These are phyloP conservation scores for Taphrina flavorubra DNA, from an alignment of 1,139 yeast genomes.

Conservation along the genomic window DNA sequence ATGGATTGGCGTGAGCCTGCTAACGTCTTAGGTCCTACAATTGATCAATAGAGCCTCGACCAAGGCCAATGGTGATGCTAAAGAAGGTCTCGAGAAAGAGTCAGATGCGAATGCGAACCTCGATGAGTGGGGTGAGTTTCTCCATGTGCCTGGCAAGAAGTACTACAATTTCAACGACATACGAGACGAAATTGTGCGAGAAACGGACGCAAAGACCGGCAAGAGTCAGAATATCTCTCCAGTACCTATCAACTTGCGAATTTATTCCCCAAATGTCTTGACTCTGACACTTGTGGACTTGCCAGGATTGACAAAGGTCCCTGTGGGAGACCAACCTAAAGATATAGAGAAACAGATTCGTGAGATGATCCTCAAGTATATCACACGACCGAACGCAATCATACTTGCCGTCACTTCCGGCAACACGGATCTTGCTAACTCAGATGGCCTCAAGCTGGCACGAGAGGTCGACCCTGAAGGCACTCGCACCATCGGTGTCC, in stretches of 20 bases:
- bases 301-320: conserved; percentile 97
- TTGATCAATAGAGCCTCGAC: conserved; percentile 48
- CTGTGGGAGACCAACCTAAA: conserved; percentile 98
- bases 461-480: conserved; percentile 99
- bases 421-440: conserved; percentile 94
- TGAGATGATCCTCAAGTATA: conserved; percentile 92
- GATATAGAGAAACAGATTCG: conserved; percentile 94
- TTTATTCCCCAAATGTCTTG: conserved; percentile 93
- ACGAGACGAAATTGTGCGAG: conserved; percentile 86
- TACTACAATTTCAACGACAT: conserved; percentile 89
- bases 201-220: conserved; percentile 94
- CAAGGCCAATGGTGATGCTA: conserved; percentile 43
- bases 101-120: conserved; percentile 67
- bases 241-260: conserved; percentile 88
- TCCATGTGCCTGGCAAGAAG: conserved; percentile 88
- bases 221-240: conserved; percentile 90
- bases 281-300: conserved; percentile 94
- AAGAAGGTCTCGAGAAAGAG: conserved; percentile 45
- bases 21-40: conserved; percentile 46
- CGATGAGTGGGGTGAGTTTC: conserved; percentile 98
- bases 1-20: neutral
- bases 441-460: conserved; percentile 94
- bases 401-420: conserved; percentile 95
- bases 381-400: conserved; percentile 94
- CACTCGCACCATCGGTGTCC: conserved; percentile 88